Percentiles rank a stretch among this genome's conserved stretches.
These are phyloP conservation scores for Reticulomyxa filosa DNA, from an alignment of 78 protist species.

Conservation along the genomic window DNA sequence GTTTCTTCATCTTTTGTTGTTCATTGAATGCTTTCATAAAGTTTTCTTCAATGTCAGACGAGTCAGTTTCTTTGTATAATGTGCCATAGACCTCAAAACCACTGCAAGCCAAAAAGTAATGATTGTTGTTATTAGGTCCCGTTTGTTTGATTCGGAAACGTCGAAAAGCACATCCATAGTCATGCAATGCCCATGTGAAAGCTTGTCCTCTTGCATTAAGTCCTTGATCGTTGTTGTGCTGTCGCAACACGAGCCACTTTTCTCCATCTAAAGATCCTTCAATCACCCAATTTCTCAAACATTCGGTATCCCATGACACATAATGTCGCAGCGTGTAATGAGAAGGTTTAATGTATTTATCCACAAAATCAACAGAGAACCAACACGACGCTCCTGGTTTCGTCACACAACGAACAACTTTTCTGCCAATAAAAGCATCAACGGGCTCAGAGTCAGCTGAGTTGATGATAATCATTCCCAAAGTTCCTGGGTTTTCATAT, in stretches of 20 bases:
- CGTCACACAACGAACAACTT: background rate
- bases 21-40: too few species aligned
- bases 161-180: background rate
- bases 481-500: too few species aligned
- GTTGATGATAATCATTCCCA: too few species aligned
- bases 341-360: background rate
- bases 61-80: too few species aligned
- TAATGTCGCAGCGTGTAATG: conserved; percentile 1
- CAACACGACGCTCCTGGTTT: background rate
- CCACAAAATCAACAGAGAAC: background rate
- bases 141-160: background rate
- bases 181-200: background rate
- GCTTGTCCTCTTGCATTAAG: background rate
- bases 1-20: too few species aligned
- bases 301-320: background rate
- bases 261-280: conserved; percentile 1
- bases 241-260: background rate
- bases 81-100: conserved; percentile 9
- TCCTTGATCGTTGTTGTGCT: background rate
- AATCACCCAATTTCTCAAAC: background rate
- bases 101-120: background rate
- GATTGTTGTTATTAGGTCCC: background rate
- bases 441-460: background rate
- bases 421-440: background rate
- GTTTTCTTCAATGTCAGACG: too few species aligned